Evolutionary conservation across 768 basidiomycete species (phyloP), one percentile per base, ranked within the genome.

Genomic region (Clitopilus passeckerianus): DNA sequence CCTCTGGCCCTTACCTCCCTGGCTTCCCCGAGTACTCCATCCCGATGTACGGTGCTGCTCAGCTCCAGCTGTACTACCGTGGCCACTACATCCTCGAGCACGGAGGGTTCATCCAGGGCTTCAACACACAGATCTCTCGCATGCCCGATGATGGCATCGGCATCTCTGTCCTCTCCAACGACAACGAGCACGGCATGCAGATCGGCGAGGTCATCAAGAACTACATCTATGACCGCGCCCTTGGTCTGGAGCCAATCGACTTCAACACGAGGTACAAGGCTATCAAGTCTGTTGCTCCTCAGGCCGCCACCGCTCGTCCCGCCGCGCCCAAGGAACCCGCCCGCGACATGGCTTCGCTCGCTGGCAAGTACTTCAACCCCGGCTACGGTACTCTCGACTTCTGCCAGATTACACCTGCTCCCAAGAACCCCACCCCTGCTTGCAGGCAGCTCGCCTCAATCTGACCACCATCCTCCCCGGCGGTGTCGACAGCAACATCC

Each of bases 41-140:
- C 10, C 41, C 60, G 8, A 65, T 66, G 5, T 74, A 74, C 54
- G 73, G 73, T 14, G 71, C 69, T 8, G 73, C 66, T 4, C 70
- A 69, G 54, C 50, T 50, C 46, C 46, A 50, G 46, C 46, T 50
- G 46, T 70, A 74, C 0, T 78, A 78, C 56, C 74, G 70, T 34
- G 6, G 35, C 7, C 23, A 37, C 56, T 61, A 61, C 60, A 57
- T 18, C 63, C 55, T 64, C 43, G 59, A 71, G 61, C 67, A 70
- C 50, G 64, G 64, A 6, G 66, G 68, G 7, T 54, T 60, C 24
- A 54, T 67, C 33, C 61, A 62, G 56, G 66, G 73, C 63, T 63
- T 66, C 55, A 57, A 56, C 44, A 59, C 57, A 15, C 52, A 59
- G 52, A n/a, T 67, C 30, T 61, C 35, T 43, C 62, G 60, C 27